phyloP scores from a whole-genome alignment of 495 filamentous ascomycete genomes.

The Penicillium mononematosum region DNA sequence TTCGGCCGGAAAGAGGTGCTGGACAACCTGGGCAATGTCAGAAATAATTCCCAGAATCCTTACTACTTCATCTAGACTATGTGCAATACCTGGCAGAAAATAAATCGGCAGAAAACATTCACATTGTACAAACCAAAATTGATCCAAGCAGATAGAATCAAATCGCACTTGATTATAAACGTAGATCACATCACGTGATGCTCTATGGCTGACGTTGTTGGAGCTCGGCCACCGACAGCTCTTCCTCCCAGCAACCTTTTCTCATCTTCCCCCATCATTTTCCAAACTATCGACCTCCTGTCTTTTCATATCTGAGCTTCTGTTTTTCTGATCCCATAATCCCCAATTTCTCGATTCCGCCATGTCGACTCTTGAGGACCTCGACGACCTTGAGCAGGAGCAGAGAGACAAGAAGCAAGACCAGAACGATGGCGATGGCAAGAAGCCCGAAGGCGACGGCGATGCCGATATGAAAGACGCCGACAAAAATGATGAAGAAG shows the following conservation, averaged over 20 bases:
- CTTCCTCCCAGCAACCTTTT: slow-evolving; percentile 31
- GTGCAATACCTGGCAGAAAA: neutral
- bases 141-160: neutral
- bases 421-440: slow-evolving; percentile 53
- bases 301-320: slow-evolving; percentile 3
- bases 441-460: slow-evolving; percentile 57
- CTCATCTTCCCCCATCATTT: slow-evolving; percentile 19
- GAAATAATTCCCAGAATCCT: neutral
- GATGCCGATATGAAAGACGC: slow-evolving; percentile 90
- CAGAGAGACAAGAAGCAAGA: slow-evolving; percentile 72
- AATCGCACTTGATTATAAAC: slow-evolving; percentile 12
- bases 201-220: slow-evolving; percentile 45
- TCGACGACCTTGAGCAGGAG: slow-evolving; percentile 75
- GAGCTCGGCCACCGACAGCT: slow-evolving; percentile 39
- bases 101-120: neutral
- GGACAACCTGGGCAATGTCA: slow-evolving; percentile 35
- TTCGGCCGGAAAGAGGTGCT: slow-evolving; percentile 56
- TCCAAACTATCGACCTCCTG: slow-evolving; percentile 15
- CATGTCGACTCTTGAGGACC: slow-evolving; percentile 88
- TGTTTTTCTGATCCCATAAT: slow-evolving; percentile 8
- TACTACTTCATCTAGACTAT: neutral
- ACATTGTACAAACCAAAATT: neutral
- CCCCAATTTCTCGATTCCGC: slow-evolving; percentile 18
- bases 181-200: slow-evolving; percentile 36
- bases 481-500: slow-evolving; percentile 68